Evolutionary conservation across 1,284 basidiomycete genomes (phyloP).

Genomic region (Heliocybe sulcata): DNA sequence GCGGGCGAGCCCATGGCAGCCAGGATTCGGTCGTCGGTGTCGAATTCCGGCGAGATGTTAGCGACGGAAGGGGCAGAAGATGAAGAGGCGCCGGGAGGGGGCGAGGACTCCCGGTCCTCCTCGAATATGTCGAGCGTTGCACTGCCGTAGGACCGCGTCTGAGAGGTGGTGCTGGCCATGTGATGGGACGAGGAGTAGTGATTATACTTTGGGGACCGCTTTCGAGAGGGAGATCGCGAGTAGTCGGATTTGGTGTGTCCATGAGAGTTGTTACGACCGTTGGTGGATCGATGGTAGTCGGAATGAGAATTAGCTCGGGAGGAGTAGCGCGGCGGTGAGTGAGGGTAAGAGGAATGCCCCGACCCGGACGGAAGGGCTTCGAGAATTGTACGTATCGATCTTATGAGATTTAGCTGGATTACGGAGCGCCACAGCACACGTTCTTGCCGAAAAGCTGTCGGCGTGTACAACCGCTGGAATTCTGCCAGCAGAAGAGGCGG

Average conservation of each 20-base stretch:
- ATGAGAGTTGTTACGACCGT: conserved; percentile 1
- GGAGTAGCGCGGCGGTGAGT: not conserved
- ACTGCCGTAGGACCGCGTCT: conserved; percentile 1
- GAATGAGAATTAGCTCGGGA: not conserved
- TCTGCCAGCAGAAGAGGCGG: conserved; percentile 31
- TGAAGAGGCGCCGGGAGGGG: not conserved
- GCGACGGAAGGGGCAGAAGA: not conserved
- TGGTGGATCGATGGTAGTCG: not conserved
- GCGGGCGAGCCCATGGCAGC: conserved; percentile 10
- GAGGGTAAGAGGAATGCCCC: not conserved
- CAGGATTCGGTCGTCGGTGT: conserved; percentile 11
- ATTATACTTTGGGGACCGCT: not conserved
- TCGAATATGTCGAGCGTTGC: not conserved
- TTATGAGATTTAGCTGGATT: conserved; percentile 74
- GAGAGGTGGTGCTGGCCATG: conserved; percentile 10
- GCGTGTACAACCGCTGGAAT: conserved; percentile 73
- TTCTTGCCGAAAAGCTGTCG: conserved; percentile 67
- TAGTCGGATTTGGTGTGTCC: not conserved
- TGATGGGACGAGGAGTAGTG: conserved; percentile 8
- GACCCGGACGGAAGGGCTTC: conserved; percentile 37
- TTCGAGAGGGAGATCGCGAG: conserved; percentile 1
- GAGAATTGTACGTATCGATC: conserved; percentile 67
- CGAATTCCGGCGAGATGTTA: conserved; percentile 1
- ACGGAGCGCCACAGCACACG: conserved; percentile 71
- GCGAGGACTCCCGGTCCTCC: not conserved